Evolutionary conservation across 2,329 filamentous ascomycete genomes (phyloP), one percentile per base, ranked within the genome.

Genomic region (Aspergillus luchuensis): DNA sequence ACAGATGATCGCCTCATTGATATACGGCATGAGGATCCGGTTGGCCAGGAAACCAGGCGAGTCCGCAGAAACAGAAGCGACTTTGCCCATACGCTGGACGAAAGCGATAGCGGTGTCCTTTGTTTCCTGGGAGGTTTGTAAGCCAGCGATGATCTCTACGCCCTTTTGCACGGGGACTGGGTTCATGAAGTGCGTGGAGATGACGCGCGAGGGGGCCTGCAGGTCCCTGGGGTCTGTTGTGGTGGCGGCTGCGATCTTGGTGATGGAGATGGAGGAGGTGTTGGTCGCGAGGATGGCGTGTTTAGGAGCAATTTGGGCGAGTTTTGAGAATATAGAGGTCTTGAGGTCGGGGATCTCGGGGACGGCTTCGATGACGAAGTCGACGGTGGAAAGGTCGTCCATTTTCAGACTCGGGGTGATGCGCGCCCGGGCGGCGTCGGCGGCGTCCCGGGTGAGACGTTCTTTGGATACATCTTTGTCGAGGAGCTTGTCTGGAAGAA

Each of bases 181-280:
- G 82, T 99, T 99, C 95, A 99, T 99, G 79, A 99, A 99, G 78
- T 99, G 95, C 15, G 95, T 98, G 55, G 91, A 92, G 58, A 99
- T 87, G 8, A 99, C 95, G 51, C 95, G 89, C 5, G 92, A 94
- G 47, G 91, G 90, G 43, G 89, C 90, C 47, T 88, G 89, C 23
- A 91, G 88, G 71, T 97, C 91, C 17, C 81, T 94, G 0, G 92
- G 89, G 72, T 96, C 87, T 58, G 83, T 82, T 25, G 88, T 90
- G 0, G 94, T 94, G 8, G 93, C 87, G 3, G 95, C 93, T 19
- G 95, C 95, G 71, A 99, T 97, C 73, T 90, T 90, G 47, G 95
- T 99, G 76, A 99, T 97, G 62, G 91, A 94, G 74, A 99, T 99
- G 63, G 92, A 97, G n/a, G 92, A 97, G 6, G 95, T 99, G 81